phyloP scores from a whole-genome alignment of 164 flowering plant genomes.

The Houttuynia cordata region DNA sequence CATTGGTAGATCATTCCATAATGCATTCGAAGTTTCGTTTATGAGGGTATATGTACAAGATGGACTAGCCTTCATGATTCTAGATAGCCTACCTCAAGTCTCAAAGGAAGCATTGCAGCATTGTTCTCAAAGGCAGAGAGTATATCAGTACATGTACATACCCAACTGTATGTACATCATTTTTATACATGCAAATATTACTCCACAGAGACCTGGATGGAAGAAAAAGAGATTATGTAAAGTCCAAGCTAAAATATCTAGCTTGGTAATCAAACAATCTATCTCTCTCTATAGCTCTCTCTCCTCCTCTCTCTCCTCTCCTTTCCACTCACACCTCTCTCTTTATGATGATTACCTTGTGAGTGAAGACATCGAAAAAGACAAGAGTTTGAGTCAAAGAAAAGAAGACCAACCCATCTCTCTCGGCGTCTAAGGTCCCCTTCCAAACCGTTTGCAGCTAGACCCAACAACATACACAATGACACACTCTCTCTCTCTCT shows the following conservation, averaged over 20 bases:
- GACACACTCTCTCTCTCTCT: slow-evolving; percentile 17
- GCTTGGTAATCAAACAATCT: slow-evolving; percentile 18
- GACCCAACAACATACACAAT: slow-evolving; percentile 53
- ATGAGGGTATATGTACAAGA: too few species aligned
- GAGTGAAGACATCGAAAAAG: slow-evolving; percentile 46
- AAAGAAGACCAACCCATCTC: slow-evolving; percentile 40
- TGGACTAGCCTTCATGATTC: too few species aligned
- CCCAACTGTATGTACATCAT: neutral
- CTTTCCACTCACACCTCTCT: slow-evolving; percentile 17
- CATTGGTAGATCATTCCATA: too few species aligned
- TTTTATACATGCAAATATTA: neutral
- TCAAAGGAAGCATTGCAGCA: too few species aligned
- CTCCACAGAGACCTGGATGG: slow-evolving; percentile 3
- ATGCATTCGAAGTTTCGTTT: too few species aligned
- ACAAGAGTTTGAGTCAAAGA: slow-evolving; percentile 48
- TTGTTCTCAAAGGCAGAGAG: neutral
- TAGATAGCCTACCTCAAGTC: too few species aligned
- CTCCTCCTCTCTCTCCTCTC: neutral
- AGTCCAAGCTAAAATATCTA: slow-evolving; percentile 35
- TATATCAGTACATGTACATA: neutral
- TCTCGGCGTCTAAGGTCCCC: slow-evolving; percentile 32
- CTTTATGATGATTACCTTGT: slow-evolving; percentile 40
- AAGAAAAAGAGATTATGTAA: slow-evolving; percentile 27
- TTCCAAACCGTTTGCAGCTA: slow-evolving; percentile 75
- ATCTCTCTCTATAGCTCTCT: slow-evolving; percentile 4